phyloP scores from a whole-genome alignment of 768 basidiomycete species.

The Epithele typhae region DNA sequence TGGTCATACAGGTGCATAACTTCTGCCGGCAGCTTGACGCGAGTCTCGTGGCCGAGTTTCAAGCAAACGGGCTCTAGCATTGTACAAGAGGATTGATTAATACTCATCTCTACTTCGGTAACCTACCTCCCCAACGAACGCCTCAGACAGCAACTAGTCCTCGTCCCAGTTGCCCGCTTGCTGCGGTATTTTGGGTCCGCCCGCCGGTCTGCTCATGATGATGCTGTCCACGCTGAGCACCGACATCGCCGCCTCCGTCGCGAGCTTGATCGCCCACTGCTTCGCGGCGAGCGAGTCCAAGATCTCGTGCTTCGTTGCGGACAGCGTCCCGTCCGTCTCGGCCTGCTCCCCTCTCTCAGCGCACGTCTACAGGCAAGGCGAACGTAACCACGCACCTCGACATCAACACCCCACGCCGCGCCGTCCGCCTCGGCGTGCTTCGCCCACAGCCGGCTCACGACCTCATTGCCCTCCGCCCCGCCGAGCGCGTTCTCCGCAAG shows the following conservation, averaged over 20 bases:
- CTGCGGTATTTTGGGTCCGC: slow-evolving; percentile 83
- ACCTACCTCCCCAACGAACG: neutral
- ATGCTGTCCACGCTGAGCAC: slow-evolving; percentile 96
- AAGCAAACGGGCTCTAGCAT: slow-evolving; percentile 2
- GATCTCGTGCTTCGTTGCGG: slow-evolving; percentile 59
- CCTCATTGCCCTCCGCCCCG: slow-evolving; percentile 89
- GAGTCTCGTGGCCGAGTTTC: too few species aligned
- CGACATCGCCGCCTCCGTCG: slow-evolving; percentile 85
- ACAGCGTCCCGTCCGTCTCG: slow-evolving; percentile 75
- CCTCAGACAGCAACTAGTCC: slow-evolving; percentile 34
- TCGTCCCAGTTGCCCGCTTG: slow-evolving; percentile 87
- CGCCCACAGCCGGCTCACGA: slow-evolving; percentile 84
- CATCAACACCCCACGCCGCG: slow-evolving; percentile 79
- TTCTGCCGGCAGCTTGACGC: too few species aligned
- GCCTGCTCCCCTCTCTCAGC: slow-evolving; percentile 38
- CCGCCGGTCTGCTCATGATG: slow-evolving; percentile 94
- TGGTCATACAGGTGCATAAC: too few species aligned
- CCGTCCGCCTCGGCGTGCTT: slow-evolving; percentile 79
- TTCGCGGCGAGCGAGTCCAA: slow-evolving; percentile 89
- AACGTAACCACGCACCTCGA: slow-evolving; percentile 57
- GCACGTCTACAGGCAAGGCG: neutral
- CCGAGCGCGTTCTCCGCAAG: slow-evolving; percentile 94
- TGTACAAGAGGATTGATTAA: slow-evolving; percentile 14
- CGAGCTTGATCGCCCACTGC: slow-evolving; percentile 86
- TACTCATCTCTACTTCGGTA: slow-evolving; percentile 16